A percentile compares a stretch with the other conserved stretches of the same genome.
Conservation (phyloP, 768 basidiomycete species). For the Bullera alba region DNA sequence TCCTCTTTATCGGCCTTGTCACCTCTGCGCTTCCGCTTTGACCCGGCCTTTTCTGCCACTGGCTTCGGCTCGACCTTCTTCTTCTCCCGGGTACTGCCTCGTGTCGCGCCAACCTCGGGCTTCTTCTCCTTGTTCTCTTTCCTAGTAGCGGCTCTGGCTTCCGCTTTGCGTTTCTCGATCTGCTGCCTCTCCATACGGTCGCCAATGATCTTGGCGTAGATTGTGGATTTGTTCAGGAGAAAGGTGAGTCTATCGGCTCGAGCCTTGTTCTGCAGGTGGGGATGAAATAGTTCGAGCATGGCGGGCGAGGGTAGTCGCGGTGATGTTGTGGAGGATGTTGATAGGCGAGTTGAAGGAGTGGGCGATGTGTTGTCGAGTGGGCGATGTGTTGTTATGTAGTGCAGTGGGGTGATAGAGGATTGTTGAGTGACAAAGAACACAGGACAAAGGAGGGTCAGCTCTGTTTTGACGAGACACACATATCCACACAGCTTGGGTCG, state of each 20-base stretch:
- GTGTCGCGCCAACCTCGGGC: slow-evolving; percentile 1
- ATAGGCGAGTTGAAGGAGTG: neutral
- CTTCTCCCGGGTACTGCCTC: slow-evolving; percentile 18
- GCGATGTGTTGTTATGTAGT: neutral
- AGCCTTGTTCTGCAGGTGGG: slow-evolving; percentile 16
- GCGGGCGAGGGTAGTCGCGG: slow-evolving; percentile 1
- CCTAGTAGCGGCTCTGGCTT: slow-evolving; percentile 24
- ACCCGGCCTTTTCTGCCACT: no score
- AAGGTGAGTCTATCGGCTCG: slow-evolving; percentile 41
- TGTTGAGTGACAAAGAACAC: neutral
- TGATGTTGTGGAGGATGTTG: neutral
- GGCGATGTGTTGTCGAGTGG: neutral
- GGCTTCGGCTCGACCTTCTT: no score
- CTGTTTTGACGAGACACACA: slow-evolving; percentile 1
- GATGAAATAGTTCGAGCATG: neutral
- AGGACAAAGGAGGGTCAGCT: slow-evolving; percentile 9
- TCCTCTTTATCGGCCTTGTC: slow-evolving; percentile 4
- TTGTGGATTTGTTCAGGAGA: slow-evolving; percentile 66
- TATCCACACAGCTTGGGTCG: no score
- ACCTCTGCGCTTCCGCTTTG: no score
- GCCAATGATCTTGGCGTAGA: slow-evolving; percentile 66
- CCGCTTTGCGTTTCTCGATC: slow-evolving; percentile 36
- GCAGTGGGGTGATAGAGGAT: neutral
- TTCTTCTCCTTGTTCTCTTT: slow-evolving; percentile 42
- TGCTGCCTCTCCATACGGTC: slow-evolving; percentile 61